Evolutionary conservation across 169 alveolate genomes (phyloP).

Genomic region (Plasmodium berghei): DNA sequence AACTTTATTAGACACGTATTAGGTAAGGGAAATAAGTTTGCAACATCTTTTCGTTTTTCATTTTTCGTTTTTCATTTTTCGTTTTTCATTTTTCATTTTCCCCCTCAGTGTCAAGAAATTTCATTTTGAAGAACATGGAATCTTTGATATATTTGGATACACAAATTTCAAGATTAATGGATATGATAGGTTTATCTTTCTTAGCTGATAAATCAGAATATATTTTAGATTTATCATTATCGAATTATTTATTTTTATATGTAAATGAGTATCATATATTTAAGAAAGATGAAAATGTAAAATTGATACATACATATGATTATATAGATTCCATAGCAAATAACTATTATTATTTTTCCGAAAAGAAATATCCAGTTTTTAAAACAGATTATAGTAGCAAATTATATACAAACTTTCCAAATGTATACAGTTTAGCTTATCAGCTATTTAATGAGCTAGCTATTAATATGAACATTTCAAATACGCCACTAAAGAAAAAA

Average conservation of each 20-base stretch:
- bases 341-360: conserved; percentile 22
- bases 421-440: conserved; percentile 67
- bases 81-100: background rate
- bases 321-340: conserved; percentile 53
- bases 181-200: conserved; percentile 20
- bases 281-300: conserved; percentile 8
- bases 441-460: conserved; percentile 64
- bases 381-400: conserved; percentile 5
- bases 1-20: conserved; percentile 41
- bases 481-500: conserved; percentile 41
- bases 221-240: conserved; percentile 5
- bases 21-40: conserved; percentile 5
- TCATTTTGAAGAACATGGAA: conserved; percentile 13
- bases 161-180: conserved; percentile 46
- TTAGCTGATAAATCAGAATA: conserved; percentile 15
- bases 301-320: conserved; percentile 13
- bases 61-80: background rate
- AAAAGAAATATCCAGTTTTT: conserved; percentile 23
- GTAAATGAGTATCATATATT: conserved; percentile 10
- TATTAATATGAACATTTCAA: conserved; percentile 52
- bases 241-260: conserved; percentile 18
- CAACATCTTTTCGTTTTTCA: background rate
- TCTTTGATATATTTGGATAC: conserved; percentile 29
- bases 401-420: conserved; percentile 23
- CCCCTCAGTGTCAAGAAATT: conserved; percentile 48